Evolutionary conservation across 2,329 filamentous ascomycete genomes (phyloP).

Genomic region (Botrytis pseudocinerea): DNA sequence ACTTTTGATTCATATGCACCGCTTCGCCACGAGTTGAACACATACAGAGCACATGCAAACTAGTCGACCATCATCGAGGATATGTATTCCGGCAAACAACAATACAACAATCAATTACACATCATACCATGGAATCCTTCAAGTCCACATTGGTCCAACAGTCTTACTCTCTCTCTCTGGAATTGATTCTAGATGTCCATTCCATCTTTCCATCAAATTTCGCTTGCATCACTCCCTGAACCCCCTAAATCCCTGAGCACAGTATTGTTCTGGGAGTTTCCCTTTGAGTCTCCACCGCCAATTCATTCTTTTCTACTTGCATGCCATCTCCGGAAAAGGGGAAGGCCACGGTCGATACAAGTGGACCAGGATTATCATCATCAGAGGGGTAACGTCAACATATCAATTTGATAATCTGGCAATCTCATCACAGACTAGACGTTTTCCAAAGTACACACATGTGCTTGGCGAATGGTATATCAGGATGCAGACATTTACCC

Average conservation of each 20-base stretch:
- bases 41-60: background rate
- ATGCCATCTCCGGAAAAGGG: background rate
- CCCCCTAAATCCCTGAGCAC: background rate
- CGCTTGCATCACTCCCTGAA: constrained; percentile 7
- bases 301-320: background rate
- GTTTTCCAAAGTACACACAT: background rate
- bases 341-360: background rate
- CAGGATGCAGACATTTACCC: background rate
- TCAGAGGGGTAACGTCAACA: background rate
- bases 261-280: background rate
- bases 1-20: background rate
- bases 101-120: background rate
- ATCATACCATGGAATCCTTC: background rate
- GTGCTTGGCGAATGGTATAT: background rate
- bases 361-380: background rate
- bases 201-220: constrained; percentile 3
- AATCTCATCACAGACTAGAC: background rate
- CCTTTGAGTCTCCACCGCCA: background rate
- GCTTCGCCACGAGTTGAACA: background rate
- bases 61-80: background rate
- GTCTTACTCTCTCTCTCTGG: background rate
- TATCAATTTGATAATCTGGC: background rate
- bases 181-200: constrained; percentile 1
- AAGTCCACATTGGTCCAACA: no score
- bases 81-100: background rate